Base-by-base conservation (phyloP, 116 monocot species). In the Iris pallida region DNA sequence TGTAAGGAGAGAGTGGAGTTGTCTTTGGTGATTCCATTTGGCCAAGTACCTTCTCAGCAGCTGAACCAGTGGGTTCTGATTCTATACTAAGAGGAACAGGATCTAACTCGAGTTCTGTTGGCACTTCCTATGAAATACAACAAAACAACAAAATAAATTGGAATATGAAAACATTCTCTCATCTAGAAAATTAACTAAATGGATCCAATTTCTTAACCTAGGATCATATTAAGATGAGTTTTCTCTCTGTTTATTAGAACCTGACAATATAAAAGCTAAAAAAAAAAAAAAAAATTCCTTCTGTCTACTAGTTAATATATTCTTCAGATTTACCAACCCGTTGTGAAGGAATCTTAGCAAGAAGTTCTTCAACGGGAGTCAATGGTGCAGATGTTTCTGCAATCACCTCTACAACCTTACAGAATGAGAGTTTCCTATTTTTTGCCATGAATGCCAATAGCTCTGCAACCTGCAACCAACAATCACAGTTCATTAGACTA, bases 371-470 rank as follows among this genome's bases (percentile, higher is more conserved):
- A 82, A 84, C 75, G 10, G 91, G 86, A 60, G 70, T 82, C 46
- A 77, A 73, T 8, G 88, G 91, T 66, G 88, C 88, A 67, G 88
- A 91, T 68, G 88, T 88, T 74, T 95, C 91, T 54, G 95, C 88
- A 66, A 95, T 80, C 16, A 84, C 91, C 78, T 95, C 95, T 5
- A 91, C 86, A 42, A 95, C 80, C 72, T 95, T 95, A 75, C 83
- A 95, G 61, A 54, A 86, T 7, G 95, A 82, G 52, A 86, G 73
- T 42, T 48, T 79, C 55, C 80, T 91, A 63, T 95, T 80, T 47
- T 82, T 95, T 47, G 86, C 91, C 82, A 95, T 88, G 77, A 80
- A 82, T 19, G 91, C 95, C 69, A 95, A 78, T 53, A 95, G 84
- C 63, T 95, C 95, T 30, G 95, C 91, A 6, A 95, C 91, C 86